Evolutionary conservation across 345 rosid species (phyloP).

Genomic region (Schrenkiella parvula): DNA sequence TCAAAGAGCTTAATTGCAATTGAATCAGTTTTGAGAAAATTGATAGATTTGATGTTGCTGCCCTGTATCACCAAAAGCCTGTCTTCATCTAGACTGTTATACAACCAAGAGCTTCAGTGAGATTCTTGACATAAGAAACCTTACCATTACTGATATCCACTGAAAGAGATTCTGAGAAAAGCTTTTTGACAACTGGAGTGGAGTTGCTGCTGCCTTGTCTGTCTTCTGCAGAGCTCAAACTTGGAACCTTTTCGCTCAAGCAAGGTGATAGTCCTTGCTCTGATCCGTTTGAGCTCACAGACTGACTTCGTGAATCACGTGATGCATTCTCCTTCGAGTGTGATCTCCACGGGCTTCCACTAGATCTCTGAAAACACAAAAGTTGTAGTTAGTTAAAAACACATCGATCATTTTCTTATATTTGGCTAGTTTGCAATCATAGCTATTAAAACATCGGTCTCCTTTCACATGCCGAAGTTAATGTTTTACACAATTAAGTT

Average conservation of each 20-base stretch:
- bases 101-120: not conserved
- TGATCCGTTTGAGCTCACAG: constrained; percentile 51
- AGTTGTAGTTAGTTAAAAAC: constrained; percentile 2
- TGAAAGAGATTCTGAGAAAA: constrained; percentile 48
- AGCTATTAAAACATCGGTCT: not conserved
- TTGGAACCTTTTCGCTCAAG: constrained; percentile 26
- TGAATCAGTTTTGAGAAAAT: not conserved
- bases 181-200: constrained; percentile 41
- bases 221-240: constrained; percentile 34
- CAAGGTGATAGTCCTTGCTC: constrained; percentile 43
- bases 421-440: not conserved
- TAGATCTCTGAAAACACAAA: constrained; percentile 38
- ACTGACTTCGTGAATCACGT: constrained; percentile 47
- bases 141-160: constrained; percentile 38
- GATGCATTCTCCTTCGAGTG: constrained; percentile 45
- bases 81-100: not conserved
- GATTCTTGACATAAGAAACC: constrained; percentile 13
- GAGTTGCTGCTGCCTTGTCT: constrained; percentile 32
- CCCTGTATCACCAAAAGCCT: not conserved
- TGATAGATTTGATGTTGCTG: not conserved
- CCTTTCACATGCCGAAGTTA: not conserved
- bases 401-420: not conserved
- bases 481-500: not conserved
- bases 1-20: not conserved
- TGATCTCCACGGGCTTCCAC: constrained; percentile 45